Percentiles rank a stretch among this genome's conserved stretches.
These are phyloP conservation scores for Voacanga thouarsii DNA, from an alignment of 257 asterid genomes.

Conservation along the genomic window DNA sequence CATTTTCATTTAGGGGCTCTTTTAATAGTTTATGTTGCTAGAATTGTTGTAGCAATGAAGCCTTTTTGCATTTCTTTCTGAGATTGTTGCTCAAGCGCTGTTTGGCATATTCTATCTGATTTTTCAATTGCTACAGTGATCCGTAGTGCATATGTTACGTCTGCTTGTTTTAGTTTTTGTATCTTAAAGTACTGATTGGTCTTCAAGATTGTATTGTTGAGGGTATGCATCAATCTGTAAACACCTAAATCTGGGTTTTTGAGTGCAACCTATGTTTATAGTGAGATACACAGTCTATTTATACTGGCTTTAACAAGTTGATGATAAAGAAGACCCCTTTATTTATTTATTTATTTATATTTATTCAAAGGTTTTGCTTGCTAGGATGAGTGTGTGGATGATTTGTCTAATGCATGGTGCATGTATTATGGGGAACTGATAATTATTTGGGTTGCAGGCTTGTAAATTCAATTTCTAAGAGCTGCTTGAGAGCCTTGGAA, in stretches of 20 bases:
- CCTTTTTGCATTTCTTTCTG: not conserved
- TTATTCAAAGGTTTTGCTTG: slow-evolving; percentile 1
- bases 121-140: not conserved
- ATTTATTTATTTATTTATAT: not conserved
- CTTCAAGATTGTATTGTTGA: not conserved
- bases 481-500: slow-evolving; percentile 65
- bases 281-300: not conserved
- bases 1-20: not conserved
- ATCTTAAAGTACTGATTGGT: not conserved
- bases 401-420: slow-evolving; percentile 26
- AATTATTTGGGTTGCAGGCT: slow-evolving; percentile 62
- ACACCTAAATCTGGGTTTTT: not conserved
- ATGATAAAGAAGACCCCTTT: not conserved
- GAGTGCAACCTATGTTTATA: not conserved
- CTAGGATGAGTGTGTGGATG: slow-evolving; percentile 19
- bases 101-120: not conserved
- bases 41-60: not conserved
- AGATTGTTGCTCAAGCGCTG: not conserved
- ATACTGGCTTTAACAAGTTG: not conserved
- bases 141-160: not conserved
- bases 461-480: slow-evolving; percentile 41
- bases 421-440: slow-evolving; percentile 37
- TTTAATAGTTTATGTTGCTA: not conserved
- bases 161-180: not conserved
- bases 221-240: not conserved